Evolutionary conservation across 2,329 filamentous ascomycete genomes (phyloP), one percentile per base, ranked within the genome.

Genomic region (Fusarium solani-melongenae): DNA sequence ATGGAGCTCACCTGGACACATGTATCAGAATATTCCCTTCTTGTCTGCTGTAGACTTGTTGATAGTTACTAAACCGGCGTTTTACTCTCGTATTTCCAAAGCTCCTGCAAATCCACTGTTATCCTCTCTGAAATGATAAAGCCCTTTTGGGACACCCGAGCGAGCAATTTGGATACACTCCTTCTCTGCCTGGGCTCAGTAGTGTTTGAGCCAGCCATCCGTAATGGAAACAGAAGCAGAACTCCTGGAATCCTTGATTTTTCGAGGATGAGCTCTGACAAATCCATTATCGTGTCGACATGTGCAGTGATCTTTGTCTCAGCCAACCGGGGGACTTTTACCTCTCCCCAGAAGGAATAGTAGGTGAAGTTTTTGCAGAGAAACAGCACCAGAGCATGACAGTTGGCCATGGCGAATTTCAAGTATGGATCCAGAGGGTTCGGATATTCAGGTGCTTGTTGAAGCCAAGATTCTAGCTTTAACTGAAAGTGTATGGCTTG

Each of bases 111-210:
- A 12, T 80, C 79, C 2, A 49, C 5, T 2, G 44, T 62, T 6
- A 80, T 75, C 22, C 71, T 72, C 1, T 73, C 67, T 1, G 78
- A 75, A 1, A 79, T 74, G 1, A 76, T 33, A 1, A 79, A 80
- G 2, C 79, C 79, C 11, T 69, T 66, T 2, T 61, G 62, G 12
- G 73, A 66, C 3, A 80, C 59, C 1, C 27, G 39, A 5, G 49
- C 10, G 0, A 80, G 70, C 1, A 75, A 0, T 1, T 11, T 31
- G 1, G 73, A 0, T 5, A 75, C 22, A 4, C 17, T 59, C 0
- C 20, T 2, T 5, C 56, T 75, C 15, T 67, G 15, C 1, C 0
- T 14, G 0, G 10, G 1, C 1, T 24, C 15, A 0, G 2, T 27
- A 1, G 67, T 53, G 46, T 70, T 66, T 0, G 60, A 67, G 1